Evolutionary conservation across 2,329 filamentous ascomycete species (phyloP), one percentile per base, ranked within the genome.

Genomic region (Alternaria rosae): DNA sequence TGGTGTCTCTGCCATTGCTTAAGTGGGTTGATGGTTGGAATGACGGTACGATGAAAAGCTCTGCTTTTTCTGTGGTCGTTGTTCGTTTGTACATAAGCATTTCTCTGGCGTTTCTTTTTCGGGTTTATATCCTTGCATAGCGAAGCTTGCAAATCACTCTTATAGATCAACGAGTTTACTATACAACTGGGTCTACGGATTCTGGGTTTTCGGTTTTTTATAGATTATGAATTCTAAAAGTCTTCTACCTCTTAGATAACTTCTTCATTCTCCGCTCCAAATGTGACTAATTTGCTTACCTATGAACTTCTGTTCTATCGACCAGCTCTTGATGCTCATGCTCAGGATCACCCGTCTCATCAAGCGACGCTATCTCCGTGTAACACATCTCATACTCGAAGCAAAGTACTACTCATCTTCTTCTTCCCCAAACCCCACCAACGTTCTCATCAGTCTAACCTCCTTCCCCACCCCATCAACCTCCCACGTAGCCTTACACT

Each of bases 181-280:
- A 45, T 25, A 52, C 21, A 38, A 17, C 25, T 35, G 25, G 23
- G 42, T 56, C 45, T n/a, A 38, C 23, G 52, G 58, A 53, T 55
- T 50, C 57, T 30, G 20, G 47, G 28, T 54, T 28, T 51, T 21
- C 17, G 20, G 12, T n/a, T 57, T 42, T 23, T 32, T 48, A 47
- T 56, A 41, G 32, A 41, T 48, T 59, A 50, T 25, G 32, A 41
- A 59, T 57, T 57, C 21, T 32, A 61, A 57, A 57, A 51, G 53
- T 38, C 93, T 85, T 65, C 93, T 86, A 26, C 93, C 92, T 69
- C 93, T 88, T 74, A 87, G 3, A 15, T 50, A 1, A 21, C 28
- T 11, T 21, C 10, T 12, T 32, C 30, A 92, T 8, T 91, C 91
- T 26, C 5, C 30, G n/a, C 3, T 13, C 12, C 4, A 1, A 2